Percentiles rank a stretch among this genome's conserved stretches.
phyloP scores from a whole-genome alignment of 345 rosid species.

The Tarenaya hassleriana region DNA sequence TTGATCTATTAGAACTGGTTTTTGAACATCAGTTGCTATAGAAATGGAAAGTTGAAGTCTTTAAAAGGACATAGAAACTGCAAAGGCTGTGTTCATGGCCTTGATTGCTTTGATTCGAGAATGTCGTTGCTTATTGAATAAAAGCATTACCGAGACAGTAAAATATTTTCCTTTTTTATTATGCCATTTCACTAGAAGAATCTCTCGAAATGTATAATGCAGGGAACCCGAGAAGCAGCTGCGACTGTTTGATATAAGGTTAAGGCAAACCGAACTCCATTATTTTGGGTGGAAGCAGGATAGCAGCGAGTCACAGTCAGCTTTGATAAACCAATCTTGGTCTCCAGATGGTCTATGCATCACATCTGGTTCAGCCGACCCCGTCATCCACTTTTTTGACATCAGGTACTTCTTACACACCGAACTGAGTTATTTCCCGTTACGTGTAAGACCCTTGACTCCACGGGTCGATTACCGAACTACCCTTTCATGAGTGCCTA shows the following conservation, averaged over 20 bases:
- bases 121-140: background rate
- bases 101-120: no score
- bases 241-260: constrained; percentile 65
- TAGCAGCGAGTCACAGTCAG: constrained; percentile 88
- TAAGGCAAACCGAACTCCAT: constrained; percentile 75
- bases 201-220: constrained; percentile 21
- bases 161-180: background rate
- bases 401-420: constrained; percentile 40
- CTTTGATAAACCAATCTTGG: constrained; percentile 88
- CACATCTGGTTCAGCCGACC: constrained; percentile 92
- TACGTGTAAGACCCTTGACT: no score
- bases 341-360: constrained; percentile 81
- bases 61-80: no score
- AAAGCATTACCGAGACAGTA: background rate
- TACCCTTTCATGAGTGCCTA: no score
- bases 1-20: background rate
- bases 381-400: constrained; percentile 80
- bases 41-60: no score
- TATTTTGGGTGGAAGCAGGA: constrained; percentile 93
- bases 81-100: no score
- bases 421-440: no score
- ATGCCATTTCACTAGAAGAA: background rate
- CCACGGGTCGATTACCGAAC: no score
- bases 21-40: background rate
- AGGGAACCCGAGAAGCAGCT: constrained; percentile 82